Percentiles rank a stretch among this genome's conserved stretches.
Conservation (phyloP, 805 yeast genomes). For the Barnettozyma californica region DNA sequence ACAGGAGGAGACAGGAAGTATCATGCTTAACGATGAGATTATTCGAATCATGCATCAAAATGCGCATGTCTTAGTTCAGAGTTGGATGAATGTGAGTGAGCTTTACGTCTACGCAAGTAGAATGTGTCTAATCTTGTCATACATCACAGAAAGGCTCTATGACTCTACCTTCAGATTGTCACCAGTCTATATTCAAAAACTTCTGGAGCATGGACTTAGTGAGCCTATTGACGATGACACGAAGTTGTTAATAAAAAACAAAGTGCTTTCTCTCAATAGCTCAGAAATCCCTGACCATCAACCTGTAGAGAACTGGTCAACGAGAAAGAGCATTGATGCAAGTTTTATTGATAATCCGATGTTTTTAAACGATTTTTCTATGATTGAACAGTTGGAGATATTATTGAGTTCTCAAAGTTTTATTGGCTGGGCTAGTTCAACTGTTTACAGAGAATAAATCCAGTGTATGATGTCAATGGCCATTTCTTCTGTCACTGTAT, state of each 20-base stretch:
- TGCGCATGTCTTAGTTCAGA: neutral
- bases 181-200: neutral
- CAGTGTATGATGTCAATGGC: constrained; percentile 14
- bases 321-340: neutral
- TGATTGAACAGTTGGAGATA: constrained; percentile 5
- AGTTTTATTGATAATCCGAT: neutral
- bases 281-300: neutral
- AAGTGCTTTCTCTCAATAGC: neutral
- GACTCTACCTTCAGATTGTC: neutral
- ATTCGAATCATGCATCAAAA: neutral
- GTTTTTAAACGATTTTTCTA: neutral
- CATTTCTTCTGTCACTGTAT: constrained; percentile 19
- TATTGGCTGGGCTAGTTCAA: neutral
- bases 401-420: constrained; percentile 2
- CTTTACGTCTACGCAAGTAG: neutral
- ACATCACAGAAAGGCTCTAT: neutral
- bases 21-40: neutral
- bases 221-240: neutral
- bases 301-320: neutral
- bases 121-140: neutral
- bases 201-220: neutral
- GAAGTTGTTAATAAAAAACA: neutral
- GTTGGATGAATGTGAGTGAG: neutral
- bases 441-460: constrained; percentile 10
- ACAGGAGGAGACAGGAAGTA: neutral